Base-by-base conservation (phyloP, 1,284 basidiomycete species). In the Retiboletus flavoniger region DNA sequence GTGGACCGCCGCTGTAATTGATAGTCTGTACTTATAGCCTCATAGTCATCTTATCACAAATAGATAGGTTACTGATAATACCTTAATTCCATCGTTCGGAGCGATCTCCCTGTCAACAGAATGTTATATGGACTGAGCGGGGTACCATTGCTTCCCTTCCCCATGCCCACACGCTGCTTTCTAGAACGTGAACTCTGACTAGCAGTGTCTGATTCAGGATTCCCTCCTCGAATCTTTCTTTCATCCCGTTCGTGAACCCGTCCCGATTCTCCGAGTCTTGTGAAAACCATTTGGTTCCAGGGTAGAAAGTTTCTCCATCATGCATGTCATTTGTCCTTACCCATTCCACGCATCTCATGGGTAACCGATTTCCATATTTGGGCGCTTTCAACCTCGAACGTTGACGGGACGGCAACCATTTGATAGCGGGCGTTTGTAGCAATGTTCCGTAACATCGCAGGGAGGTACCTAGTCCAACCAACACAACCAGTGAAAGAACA, bases 251-350 rank as follows among this genome's bases (percentile, higher is more conserved):
- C 17, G 3, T 28, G 17, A 35, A 32, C 19, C 38, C 60, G 53
- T 49, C 6, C 64, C 63, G 55, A 40, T 44, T 7, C 41, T 56
- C 54, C 60, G 55, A 43, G 24, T 35, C 43, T 32, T 55, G 52
- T 45, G 61, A 55, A 55, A 41, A 31, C 29, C 29, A 4, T 17
- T n/a, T 43, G 17, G 21, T 43, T 26, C 28, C 41, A 41, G 45
- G 47, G 48, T 39, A 54, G 53, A 54, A 55, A 31, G 54, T 55
- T 47, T 38, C 13, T 32, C 38, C 50, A 29, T 59, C 47, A 29
- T 45, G 54, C 38, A 34, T 24, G 38, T 28, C 49, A 51, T 56
- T 38, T 47, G n/a, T 29, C 53, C 57, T 50, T 51, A 47, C 43
- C 38, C 61, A 53, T 48, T 59, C 59, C 55, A 62, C 50, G 10